These are phyloP conservation scores for Phanerodontia chrysosporium DNA, from an alignment of 768 basidiomycete genomes.

Conservation along the genomic window DNA sequence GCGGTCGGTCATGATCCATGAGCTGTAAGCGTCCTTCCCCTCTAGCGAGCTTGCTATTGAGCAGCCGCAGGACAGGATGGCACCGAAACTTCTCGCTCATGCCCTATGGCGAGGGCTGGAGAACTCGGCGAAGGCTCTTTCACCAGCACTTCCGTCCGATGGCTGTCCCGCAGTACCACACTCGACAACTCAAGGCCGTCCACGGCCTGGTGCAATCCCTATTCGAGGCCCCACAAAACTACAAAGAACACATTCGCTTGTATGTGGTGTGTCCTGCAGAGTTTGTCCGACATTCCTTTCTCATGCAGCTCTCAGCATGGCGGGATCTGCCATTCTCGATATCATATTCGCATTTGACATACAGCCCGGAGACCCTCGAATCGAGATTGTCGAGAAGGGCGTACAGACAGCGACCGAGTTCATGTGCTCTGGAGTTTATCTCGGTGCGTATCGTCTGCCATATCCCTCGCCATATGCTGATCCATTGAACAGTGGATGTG, in stretches of 20 bases:
- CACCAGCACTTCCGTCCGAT: conserved; percentile 6
- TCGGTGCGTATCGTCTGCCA: not conserved
- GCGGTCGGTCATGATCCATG: not conserved
- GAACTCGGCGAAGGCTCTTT: not conserved
- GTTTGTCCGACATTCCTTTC: not conserved
- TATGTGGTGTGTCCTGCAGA: not conserved
- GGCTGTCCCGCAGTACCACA: not conserved
- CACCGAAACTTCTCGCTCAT: not conserved
- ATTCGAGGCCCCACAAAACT: not conserved
- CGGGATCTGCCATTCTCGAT: not conserved
- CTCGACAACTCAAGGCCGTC: not conserved
- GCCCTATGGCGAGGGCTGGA: conserved; percentile 6
- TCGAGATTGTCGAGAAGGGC: not conserved
- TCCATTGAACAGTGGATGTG: not conserved
- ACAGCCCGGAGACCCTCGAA: not conserved
- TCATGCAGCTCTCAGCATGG: not conserved
- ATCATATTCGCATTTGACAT: not conserved
- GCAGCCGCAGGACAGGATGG: not conserved
- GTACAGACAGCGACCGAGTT: not conserved
- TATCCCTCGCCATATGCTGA: not conserved
- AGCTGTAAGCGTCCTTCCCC: not conserved
- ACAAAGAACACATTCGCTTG: not conserved
- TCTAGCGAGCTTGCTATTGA: not conserved
- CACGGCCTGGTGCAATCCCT: not conserved
- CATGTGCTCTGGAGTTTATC: not conserved